Conservation (phyloP, 148 eudicot species). For the Vaccinium vitisidaea region DNA sequence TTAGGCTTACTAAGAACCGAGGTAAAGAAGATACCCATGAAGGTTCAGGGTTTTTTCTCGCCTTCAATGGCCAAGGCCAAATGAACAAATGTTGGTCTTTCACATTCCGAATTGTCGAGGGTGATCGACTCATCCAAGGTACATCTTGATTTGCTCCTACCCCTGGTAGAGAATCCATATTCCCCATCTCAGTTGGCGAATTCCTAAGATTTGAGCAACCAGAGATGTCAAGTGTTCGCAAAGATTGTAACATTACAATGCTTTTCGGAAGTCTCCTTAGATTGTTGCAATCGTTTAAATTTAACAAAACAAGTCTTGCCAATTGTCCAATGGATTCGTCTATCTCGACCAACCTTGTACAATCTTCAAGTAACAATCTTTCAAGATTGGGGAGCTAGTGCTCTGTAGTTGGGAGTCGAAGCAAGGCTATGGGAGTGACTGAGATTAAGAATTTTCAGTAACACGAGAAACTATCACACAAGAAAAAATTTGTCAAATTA, state of each 20-base stretch:
- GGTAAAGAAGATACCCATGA: slow-evolving; percentile 8
- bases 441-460: slow-evolving; percentile 10
- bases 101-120: neutral
- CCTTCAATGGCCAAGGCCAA: neutral
- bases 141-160: neutral
- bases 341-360: no score
- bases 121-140: no score
- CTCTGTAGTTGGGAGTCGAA: neutral
- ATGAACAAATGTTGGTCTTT: neutral
- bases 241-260: neutral
- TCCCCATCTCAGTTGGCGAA: neutral
- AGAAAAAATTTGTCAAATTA: neutral
- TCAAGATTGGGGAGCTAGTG: neutral
- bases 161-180: neutral
- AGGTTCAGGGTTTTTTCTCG: neutral
- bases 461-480: neutral
- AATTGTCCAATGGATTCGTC: no score
- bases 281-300: no score
- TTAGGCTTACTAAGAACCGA: neutral
- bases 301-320: no score
- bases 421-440: neutral
- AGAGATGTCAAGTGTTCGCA: neutral
- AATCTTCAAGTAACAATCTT: no score
- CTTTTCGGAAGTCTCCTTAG: no score
- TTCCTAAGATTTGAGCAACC: slow-evolving; percentile 11